Evolutionary conservation across 2,329 filamentous ascomycete species (phyloP), one percentile per base, ranked within the genome.

Genomic region (Neofusicoccum umdonicola): DNA sequence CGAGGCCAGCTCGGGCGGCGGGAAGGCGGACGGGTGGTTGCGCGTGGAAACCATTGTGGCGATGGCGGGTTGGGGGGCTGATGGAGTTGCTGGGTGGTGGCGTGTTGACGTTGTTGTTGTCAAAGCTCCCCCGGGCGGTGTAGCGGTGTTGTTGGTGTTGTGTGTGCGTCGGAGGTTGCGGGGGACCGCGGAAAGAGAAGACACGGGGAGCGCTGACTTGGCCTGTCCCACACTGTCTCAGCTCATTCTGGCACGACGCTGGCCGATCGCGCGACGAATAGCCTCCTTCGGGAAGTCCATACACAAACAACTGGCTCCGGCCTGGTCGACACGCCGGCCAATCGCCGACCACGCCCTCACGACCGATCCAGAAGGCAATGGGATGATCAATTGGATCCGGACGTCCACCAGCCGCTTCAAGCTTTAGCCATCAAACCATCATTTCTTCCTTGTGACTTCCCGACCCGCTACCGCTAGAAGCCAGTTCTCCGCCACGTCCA

Each of bases 11-110:
- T 76, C 74, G 5, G 70, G 68, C 13, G 74, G 67, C 19, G 76
- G 74, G 67, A 78, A 78, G 42, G 76, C 71, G 5, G 67, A 65
- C 0, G 77, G 76, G 62, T 78, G 76, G 54, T 71, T 71, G 68
- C 77, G 77, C 45, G 77, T 79, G 22, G 77, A 74, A 27, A 79
- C 77, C 77, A 79, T 79, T 27, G 58, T 57, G 41, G 42, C 44
- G 35, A 19, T 22, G 54, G 6, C 45, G 13, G 22, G 19, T 35
- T 51, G 12, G 48, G 48, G 31, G 9, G 27, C n/a, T 6, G 34
- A 37, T 39, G 15, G 41, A 51, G n/a, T n/a, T 52, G 50, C 61
- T 34, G 65, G 45, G 35, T 61, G 63, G 51, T 61, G 62, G 58
- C 44, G 9, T 47, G 39, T n/a, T 60, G 56, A 34, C 37, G 31